Evolutionary conservation across 2,329 filamentous ascomycete genomes (phyloP).

Genomic region (Ramularia endophylla): DNA sequence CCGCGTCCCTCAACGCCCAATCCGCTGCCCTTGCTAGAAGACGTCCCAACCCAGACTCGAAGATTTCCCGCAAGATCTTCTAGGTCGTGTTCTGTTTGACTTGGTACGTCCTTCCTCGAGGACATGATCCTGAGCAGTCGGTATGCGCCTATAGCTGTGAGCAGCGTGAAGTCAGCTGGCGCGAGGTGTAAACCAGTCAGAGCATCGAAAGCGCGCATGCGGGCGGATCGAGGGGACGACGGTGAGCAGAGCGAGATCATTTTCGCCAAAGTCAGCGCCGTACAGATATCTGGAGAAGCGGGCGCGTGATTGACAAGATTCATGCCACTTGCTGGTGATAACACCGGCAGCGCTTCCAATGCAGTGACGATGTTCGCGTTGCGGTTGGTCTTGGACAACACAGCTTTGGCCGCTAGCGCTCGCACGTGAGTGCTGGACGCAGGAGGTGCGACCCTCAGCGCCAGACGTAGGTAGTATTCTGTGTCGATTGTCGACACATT

Average conservation of each 20-base stretch:
- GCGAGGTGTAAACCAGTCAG: conserved; percentile 38
- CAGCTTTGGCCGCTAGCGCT: conserved; percentile 53
- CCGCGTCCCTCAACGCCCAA: conserved; percentile 34
- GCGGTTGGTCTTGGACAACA: conserved; percentile 51
- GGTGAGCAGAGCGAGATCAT: conserved; percentile 43
- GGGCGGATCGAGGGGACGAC: conserved; percentile 26
- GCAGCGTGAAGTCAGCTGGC: conserved; percentile 36
- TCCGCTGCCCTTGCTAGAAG: conserved; percentile 36
- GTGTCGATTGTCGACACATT: conserved; percentile 39
- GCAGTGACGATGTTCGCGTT: conserved; percentile 48
- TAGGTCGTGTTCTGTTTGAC: conserved; percentile 33
- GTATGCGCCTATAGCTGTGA: conserved; percentile 42
- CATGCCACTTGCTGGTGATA: conserved; percentile 27
- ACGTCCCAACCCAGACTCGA: conserved; percentile 43
- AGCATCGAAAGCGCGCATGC: conserved; percentile 33
- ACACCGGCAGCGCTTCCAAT: conserved; percentile 46
- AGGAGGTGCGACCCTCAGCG: conserved; percentile 67
- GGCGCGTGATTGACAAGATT: conserved; percentile 50
- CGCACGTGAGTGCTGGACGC: conserved; percentile 64
- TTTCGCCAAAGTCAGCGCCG: conserved; percentile 55
- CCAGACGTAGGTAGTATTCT: conserved; percentile 54
- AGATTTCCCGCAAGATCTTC: conserved; percentile 40
- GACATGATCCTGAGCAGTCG: conserved; percentile 35
- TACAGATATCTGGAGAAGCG: conserved; percentile 51
- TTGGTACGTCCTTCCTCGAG: conserved; percentile 24